Evolutionary conservation across 192 early-diverging fungal species (phyloP), one percentile per base, ranked within the genome.

Genomic region (Bifiguratus adelaidae): DNA sequence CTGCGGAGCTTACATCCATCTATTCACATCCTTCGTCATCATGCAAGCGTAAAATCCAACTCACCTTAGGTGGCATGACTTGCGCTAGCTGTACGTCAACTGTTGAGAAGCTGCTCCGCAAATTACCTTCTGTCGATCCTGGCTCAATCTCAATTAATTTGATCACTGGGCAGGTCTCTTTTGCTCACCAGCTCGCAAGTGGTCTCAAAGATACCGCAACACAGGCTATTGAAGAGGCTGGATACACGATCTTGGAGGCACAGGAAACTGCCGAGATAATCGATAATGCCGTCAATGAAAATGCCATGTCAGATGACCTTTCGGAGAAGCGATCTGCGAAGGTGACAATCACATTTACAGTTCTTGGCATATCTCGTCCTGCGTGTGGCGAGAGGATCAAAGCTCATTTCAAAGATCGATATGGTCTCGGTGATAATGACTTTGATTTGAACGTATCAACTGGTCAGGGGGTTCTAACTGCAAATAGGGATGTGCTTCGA

Each of bases 31-130:
- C 20, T 23, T 23, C 44, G 28, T 41, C 20, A 15, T 0, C 15
- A n/a, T n/a, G n/a, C n/a, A n/a, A n/a, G n/a, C n/a, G n/a, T n/a
- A n/a, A n/a, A n/a, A n/a, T n/a, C n/a, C n/a, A n/a, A n/a, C n/a
- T n/a, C n/a, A n/a, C n/a, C n/a, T n/a, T n/a, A n/a, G n/a, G n/a
- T 27, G 92, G 92, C 1, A 89, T 96, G 83, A 86, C 88, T 0
- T 95, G 91, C 30, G 77, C 80, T 1, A 84, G 87, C 11, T 96
- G 92, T 63, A 86, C 92, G 11, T 67, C 64, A 13, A 61, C 79
- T 4, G 79, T 96, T 42, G 76, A 86, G 55, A 53, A 55, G 1
- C 71, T 67, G 23, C 55, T 88, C 2, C 41, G 40, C 9, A 74
- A 74, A 19, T 44, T 77, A 52, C 53, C 59, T 2, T 85, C 80